Conservation (phyloP, 1,139 yeast genomes). For the Debaryomyces coudertii region DNA sequence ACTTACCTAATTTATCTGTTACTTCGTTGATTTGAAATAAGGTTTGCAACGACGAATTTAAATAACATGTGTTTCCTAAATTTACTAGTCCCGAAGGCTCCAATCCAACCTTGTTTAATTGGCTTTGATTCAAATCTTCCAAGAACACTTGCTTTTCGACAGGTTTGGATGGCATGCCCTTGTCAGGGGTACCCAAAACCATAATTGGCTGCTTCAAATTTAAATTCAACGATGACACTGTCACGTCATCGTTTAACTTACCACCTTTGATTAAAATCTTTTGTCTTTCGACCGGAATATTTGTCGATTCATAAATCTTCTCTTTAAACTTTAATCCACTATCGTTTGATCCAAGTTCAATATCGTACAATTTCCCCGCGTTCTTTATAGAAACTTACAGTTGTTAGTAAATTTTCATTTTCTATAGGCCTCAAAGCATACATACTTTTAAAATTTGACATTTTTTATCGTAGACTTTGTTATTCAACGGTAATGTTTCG, state of each 20-base stretch:
- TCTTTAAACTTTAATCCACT: conserved; percentile 72
- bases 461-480: not conserved
- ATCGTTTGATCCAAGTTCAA: conserved; percentile 58
- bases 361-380: conserved; percentile 79
- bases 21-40: conserved; percentile 70
- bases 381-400: conserved; percentile 66
- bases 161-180: conserved; percentile 63
- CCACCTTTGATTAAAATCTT: conserved; percentile 90
- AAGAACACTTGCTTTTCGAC: conserved; percentile 58
- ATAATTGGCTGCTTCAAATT: conserved; percentile 72
- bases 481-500: conserved; percentile 1
- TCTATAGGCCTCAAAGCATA: not conserved
- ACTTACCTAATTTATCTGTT: conserved; percentile 30
- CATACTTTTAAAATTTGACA: conserved; percentile 15
- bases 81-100: conserved; percentile 85
- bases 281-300: conserved; percentile 85
- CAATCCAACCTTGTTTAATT: conserved; percentile 39
- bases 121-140: conserved; percentile 64
- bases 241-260: conserved; percentile 70
- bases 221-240: conserved; percentile 48
- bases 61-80: conserved; percentile 93
- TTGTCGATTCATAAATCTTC: conserved; percentile 72
- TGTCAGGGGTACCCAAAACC: conserved; percentile 92
- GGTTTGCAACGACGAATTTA: conserved; percentile 87
- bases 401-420: conserved; percentile 18